Conservation (phyloP, 1,284 basidiomycete genomes). For the Lignosus rhinocerotis region DNA sequence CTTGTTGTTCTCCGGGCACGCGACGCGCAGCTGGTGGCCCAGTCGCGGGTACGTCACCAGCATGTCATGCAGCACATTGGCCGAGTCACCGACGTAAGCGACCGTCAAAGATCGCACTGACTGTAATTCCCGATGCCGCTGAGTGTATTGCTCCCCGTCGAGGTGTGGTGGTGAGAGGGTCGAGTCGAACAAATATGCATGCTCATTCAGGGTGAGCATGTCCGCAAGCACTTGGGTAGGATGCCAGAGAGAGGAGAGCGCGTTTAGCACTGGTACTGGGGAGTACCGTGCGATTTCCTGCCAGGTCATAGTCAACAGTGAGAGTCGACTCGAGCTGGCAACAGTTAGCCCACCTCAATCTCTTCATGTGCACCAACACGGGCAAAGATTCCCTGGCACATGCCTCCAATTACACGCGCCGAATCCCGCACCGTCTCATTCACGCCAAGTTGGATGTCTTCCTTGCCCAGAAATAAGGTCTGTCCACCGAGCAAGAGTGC, state of each 20-base stretch:
- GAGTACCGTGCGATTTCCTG: constrained; percentile 90
- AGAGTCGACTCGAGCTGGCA: background rate
- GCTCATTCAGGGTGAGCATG: constrained; percentile 86
- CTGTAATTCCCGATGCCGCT: background rate
- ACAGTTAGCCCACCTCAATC: constrained; percentile 71
- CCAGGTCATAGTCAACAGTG: background rate
- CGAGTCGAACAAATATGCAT: constrained; percentile 52
- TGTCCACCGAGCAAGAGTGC: constrained; percentile 79
- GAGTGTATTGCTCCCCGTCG: background rate
- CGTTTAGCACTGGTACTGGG: constrained; percentile 92
- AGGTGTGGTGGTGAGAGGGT: background rate
- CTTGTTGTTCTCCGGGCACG: constrained; percentile 61
- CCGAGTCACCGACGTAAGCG: constrained; percentile 94
- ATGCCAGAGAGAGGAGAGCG: constrained; percentile 94
- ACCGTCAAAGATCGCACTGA: constrained; percentile 71
- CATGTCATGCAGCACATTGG: constrained; percentile 98
- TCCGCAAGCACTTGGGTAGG: constrained; percentile 96
- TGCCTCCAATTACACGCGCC: constrained; percentile 86
- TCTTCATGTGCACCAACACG: constrained; percentile 91
- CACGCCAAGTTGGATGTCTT: constrained; percentile 95
- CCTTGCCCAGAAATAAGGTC: constrained; percentile 89
- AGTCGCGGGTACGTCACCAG: constrained; percentile 91
- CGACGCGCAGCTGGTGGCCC: constrained; percentile 86
- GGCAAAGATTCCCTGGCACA: constrained; percentile 98
- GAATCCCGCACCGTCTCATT: constrained; percentile 90